Evolutionary conservation across 371 early-diverging fungal genomes (phyloP).

Genomic region (Mucor irregularis): DNA sequence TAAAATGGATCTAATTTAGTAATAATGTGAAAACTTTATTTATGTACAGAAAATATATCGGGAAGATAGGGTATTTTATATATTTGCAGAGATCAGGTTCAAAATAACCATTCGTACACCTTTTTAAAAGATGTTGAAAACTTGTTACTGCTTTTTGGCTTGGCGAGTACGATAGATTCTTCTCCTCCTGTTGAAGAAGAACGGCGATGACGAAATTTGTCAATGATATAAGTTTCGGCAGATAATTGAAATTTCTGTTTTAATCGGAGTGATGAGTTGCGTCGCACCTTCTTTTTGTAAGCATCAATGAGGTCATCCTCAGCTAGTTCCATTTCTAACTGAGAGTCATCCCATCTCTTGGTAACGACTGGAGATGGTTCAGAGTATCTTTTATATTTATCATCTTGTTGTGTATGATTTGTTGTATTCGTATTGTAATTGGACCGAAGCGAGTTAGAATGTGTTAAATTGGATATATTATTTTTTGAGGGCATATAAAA

Average conservation of each 20-base stretch:
- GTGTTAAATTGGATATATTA: not conserved
- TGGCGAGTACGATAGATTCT: too few relatives aligned
- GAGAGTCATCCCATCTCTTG: constrained; percentile 33
- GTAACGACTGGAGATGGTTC: constrained; percentile 8
- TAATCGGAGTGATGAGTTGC: constrained; percentile 25
- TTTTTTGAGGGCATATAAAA: not conserved
- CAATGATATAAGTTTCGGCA: constrained; percentile 14
- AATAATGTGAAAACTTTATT: constrained; percentile 1
- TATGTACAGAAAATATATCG: not conserved
- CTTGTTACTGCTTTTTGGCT: constrained; percentile 9
- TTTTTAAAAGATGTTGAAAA: constrained; percentile 20
- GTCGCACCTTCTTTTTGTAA: constrained; percentile 14
- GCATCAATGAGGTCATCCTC: constrained; percentile 31
- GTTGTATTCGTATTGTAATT: too few relatives aligned
- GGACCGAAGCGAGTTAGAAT: not conserved
- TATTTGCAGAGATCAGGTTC: not conserved
- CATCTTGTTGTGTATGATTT: not conserved
- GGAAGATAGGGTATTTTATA: not conserved
- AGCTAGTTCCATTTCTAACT: constrained; percentile 29
- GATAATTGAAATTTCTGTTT: constrained; percentile 13
- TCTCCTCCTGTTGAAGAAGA: constrained; percentile 24
- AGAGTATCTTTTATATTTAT: constrained; percentile 5
- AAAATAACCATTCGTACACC: constrained; percentile 12
- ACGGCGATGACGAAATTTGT: constrained; percentile 21
- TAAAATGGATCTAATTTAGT: too few relatives aligned